Percentiles rank a stretch among this genome's conserved stretches.
These are phyloP conservation scores for Pseudophaeomoniella oleicola DNA, from an alignment of 2,329 filamentous ascomycete species.

Conservation along the genomic window DNA sequence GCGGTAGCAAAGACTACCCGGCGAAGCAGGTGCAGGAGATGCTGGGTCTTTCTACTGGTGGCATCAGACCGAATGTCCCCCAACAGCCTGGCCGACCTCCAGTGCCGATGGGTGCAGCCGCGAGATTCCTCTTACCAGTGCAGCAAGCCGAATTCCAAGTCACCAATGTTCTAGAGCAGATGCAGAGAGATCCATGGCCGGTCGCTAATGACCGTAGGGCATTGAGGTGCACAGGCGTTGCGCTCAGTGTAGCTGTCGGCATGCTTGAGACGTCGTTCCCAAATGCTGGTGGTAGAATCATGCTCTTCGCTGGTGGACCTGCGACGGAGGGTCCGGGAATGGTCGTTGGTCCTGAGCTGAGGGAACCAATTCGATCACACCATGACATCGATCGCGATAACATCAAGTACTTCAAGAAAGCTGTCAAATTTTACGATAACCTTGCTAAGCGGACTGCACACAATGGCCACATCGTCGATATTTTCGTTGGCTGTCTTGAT, in stretches of 20 bases:
- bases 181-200: constrained; percentile 96
- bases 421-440: constrained; percentile 92
- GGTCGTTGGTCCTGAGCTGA: constrained; percentile 88
- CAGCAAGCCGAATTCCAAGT: constrained; percentile 95
- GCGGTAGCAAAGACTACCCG: constrained; percentile 94
- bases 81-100: constrained; percentile 60
- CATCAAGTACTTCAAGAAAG: constrained; percentile 99
- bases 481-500: constrained; percentile 93
- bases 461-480: constrained; percentile 94
- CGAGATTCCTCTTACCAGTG: constrained; percentile 84
- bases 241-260: constrained; percentile 87
- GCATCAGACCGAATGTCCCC: constrained; percentile 57
- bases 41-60: constrained; percentile 66
- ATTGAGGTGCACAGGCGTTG: constrained; percentile 85
- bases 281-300: constrained; percentile 86
- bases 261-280: constrained; percentile 90
- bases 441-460: constrained; percentile 88
- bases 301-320: constrained; percentile 91
- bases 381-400: constrained; percentile 98
- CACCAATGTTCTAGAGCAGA: constrained; percentile 84
- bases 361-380: constrained; percentile 93
- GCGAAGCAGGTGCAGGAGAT: constrained; percentile 99
- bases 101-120: constrained; percentile 63
- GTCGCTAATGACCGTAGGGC: constrained; percentile 85
- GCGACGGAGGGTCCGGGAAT: constrained; percentile 93